Evolutionary conservation across 129 eudicot species (phyloP), one percentile per base, ranked within the genome.

Genomic region (Chrysanthemum makinoi): DNA sequence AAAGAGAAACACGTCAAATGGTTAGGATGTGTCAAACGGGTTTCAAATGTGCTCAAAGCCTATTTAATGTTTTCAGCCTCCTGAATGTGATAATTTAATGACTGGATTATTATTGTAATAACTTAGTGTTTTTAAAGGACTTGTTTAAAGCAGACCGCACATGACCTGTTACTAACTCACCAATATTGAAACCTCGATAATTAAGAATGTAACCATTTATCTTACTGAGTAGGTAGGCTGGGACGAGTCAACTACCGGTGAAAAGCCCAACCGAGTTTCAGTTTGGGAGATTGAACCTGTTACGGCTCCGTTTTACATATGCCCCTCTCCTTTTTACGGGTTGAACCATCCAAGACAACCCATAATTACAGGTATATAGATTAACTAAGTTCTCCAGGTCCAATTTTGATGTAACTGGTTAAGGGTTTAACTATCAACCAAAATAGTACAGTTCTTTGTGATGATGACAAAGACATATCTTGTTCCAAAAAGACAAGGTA

Each of bases 191-290:
- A 39, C 46, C 10, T 39, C 10, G 1, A 39, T 39, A 39, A 2
- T 30, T 39, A 39, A 5, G 7, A 5, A 39, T 6, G 46, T 39
- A 39, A 39, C 46, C 46, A 39, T 39, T 66, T 4, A 14, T 74
- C 6, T 46, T 28, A 54, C 49, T 39, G 62, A 74, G 58, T 86
- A 91, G 98, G 96, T 92, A 77, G 96, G 96, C 24, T 92, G 98
- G 98, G 98, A 92, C 59, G 98, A 92, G 74, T 87, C 98, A 33
- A 92, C 98, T 53, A 93, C 87, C 53, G 98, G 98, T 14, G 98
- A 92, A 80, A 89, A 85, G 80, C 95, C 95, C 53, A 89, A 73
- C 58, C 84, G 98, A 30, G 98, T 92, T 20, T 92, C 96, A 6
- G 74, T 89, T 52, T 92, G 98, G 98, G 98, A 92, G 82, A 89